Evolutionary conservation across 2,329 filamentous ascomycete genomes (phyloP), one percentile per base, ranked within the genome.

Genomic region (Diaporthe batatas): DNA sequence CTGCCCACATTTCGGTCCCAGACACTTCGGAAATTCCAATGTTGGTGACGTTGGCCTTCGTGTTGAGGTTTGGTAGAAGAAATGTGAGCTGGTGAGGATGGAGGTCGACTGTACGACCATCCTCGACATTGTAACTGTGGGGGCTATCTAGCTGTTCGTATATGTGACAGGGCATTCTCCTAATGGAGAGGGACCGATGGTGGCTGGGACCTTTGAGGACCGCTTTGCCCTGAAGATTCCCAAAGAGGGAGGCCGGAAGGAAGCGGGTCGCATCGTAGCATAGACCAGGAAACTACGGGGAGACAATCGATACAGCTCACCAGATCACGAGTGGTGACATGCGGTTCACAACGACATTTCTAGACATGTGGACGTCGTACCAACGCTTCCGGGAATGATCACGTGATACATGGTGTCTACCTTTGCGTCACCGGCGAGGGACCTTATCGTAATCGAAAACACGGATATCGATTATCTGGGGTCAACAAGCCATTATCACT

Each of bases 141-240:
- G 29, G 5, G 29, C 2, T 3, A 5, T 29, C 29, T 29, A 29
- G 29, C 29, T 5, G 29, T 29, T 29, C 29, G 29, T 5, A 29
- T 3, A 29, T 3, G 29, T 29, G 29, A 87, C 86, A 14, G 85
- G 86, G 18, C 88, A 86, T 79, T 87, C 85, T 32, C 83, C 86
- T 32, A 86, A 87, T 75, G 86, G 86, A 57, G 88, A 88, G 78
- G 86, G 86, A 32, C 85, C 86, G 14, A 80, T 88, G 23, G 83
- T 87, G 6, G 85, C 85, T 2, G 85, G 84, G 1, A 86, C 86
- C 0, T 81, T 88, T 39, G 86, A 87, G 68, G 77, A 81, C 32
- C 84, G 86, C 51, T 83, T 88, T 72, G 85, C 85, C 18, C 82
- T 88, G 7, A 85, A 84, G 11, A 78, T 88, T 16, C 85, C 86